Conservation (phyloP, 2,329 filamentous ascomycete genomes). For the Colletotrichum sp. region DNA sequence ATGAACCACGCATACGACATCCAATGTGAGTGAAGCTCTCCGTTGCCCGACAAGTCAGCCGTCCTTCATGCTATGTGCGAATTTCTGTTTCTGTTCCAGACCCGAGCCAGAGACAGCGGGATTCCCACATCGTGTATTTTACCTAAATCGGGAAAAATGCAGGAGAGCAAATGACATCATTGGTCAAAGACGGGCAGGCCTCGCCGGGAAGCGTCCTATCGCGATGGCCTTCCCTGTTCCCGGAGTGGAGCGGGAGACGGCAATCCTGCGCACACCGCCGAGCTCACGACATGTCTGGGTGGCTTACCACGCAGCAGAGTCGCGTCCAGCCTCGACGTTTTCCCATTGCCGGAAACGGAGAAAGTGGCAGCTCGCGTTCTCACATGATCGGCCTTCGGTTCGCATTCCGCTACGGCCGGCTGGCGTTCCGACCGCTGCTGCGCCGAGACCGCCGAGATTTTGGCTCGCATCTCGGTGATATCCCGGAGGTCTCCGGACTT, state of each 20-base stretch:
- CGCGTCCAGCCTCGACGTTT: neutral
- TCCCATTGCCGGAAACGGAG: neutral
- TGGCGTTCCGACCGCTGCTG: neutral
- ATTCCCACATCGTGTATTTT: constrained; percentile 1
- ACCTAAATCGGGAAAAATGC: neutral
- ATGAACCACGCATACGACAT: neutral
- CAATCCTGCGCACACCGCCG: neutral
- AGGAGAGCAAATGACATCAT: constrained; percentile 10
- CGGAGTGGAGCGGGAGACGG: neutral
- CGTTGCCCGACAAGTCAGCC: neutral
- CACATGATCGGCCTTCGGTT: constrained; percentile 11
- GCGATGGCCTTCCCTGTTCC: neutral
- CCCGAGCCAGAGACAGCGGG: neutral
- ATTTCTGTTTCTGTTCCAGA: neutral
- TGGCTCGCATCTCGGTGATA: constrained; percentile 15
- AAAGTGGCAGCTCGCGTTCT: neutral
- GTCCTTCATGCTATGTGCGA: neutral
- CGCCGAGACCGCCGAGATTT: constrained; percentile 7
- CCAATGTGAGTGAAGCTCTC: neutral
- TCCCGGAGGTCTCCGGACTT: constrained; percentile 10
- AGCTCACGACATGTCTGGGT: neutral
- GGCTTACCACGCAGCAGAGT: neutral
- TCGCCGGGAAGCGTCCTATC: neutral
- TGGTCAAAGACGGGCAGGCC: neutral
- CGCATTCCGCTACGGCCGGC: neutral